These are phyloP conservation scores for Cordyceps cicadae DNA, from an alignment of 2,329 filamentous ascomycete genomes.

Conservation along the genomic window DNA sequence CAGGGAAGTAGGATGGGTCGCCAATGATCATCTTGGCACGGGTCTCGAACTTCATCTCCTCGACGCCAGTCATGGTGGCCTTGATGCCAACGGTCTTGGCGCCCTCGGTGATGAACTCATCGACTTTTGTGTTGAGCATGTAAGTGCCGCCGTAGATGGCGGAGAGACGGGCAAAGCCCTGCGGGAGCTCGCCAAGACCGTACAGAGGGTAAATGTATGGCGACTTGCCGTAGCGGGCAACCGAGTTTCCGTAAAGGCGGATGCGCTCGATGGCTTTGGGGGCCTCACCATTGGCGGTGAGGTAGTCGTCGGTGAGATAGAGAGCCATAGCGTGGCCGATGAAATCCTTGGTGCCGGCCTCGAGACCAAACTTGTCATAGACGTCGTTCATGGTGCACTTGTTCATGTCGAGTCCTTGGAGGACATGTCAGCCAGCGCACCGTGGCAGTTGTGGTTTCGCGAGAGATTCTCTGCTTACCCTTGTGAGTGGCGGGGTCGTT, in stretches of 20 bases:
- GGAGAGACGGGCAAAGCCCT: constrained; percentile 93
- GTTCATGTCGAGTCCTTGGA: constrained; percentile 66
- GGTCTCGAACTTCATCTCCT: constrained; percentile 91
- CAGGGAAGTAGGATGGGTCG: constrained; percentile 92
- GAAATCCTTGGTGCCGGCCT: constrained; percentile 84
- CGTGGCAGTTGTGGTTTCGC: not conserved
- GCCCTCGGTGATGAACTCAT: constrained; percentile 79
- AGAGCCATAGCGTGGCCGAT: constrained; percentile 98
- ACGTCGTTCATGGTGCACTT: constrained; percentile 92
- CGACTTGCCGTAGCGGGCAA: constrained; percentile 94
- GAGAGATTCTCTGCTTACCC: constrained; percentile 45
- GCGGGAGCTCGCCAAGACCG: constrained; percentile 90
- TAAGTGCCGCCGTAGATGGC: constrained; percentile 99
- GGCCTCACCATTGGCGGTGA: constrained; percentile 62
- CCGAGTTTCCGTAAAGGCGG: constrained; percentile 92
- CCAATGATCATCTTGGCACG: constrained; percentile 94
- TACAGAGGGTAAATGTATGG: constrained; percentile 99
- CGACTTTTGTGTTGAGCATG: constrained; percentile 94
- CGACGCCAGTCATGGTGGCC: constrained; percentile 87
- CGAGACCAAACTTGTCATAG: constrained; percentile 94
- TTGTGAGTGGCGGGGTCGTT: constrained; percentile 82
- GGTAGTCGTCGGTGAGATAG: constrained; percentile 84
- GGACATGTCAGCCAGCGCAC: not conserved
- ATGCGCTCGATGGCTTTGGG: constrained; percentile 87
- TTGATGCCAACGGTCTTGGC: constrained; percentile 91